Evolutionary conservation across 805 yeast genomes (phyloP), one percentile per base, ranked within the genome.

Genomic region (Myxozyma nipponensis): DNA sequence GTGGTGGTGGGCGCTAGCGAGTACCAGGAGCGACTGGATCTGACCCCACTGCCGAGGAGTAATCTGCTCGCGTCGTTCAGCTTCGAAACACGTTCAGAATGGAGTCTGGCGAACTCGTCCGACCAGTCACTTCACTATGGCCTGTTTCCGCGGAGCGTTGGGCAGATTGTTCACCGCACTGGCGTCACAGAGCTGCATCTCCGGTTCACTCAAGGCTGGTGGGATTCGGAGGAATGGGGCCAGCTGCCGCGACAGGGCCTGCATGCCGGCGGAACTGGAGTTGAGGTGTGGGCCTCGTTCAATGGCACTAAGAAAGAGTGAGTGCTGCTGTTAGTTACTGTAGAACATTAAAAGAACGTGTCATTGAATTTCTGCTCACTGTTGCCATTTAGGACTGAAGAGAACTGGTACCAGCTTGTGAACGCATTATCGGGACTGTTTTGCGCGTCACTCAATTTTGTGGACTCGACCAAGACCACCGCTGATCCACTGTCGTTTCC

Each of bases 181-280:
- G 73, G 77, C 51, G 77, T 95, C 0, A 74, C 85, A 47, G 90
- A 86, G 61, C 71, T 93, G 40, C 95, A 87, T 65, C 69, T 93
- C 52, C 71, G 97, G 47, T 93, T 93, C 64, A 78, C 95, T 1
- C 95, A 87, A 66, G 98, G 98, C 0, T 85, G 89, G 82, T 93
- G 96, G 91, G 96, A 93, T 63, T 72, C 90, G 0, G 86, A 84
- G 52, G 71, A 75, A 5, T 93, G 96, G 95, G 98, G 98, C 0
- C 70, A 73, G 41, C 72, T 87, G 37, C 96, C 97, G 0, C 69
- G 71, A 41, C 70, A 79, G 57, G 98, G 98, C 0, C 63, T 67
- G 10, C 70, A 69, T 49, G 76, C 89, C 46, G 98, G 98, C 26
- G 98, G 98, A 2, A 84, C 91, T 2, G 98, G 98, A 42, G 95